Evolutionary conservation across 306 rosid species (phyloP).

Genomic region (Hippophae gyantsensis): DNA sequence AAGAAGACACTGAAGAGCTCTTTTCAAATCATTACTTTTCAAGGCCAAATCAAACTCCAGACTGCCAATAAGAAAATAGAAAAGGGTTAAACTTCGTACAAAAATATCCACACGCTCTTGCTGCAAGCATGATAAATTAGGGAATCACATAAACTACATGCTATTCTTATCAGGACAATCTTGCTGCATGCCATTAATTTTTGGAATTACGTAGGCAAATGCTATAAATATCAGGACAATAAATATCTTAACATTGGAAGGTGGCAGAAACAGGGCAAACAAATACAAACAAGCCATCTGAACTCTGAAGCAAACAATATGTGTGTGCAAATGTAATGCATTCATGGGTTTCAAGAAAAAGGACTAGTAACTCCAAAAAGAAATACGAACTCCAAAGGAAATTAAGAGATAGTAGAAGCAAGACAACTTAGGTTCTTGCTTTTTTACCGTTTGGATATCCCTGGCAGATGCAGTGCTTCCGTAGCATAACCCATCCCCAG

Average conservation of each 20-base stretch:
- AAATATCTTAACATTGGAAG: neutral
- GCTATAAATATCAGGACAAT: too few relatives aligned
- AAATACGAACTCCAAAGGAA: neutral
- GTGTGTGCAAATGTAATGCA: too few relatives aligned
- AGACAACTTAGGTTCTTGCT: neutral
- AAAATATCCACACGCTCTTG: neutral
- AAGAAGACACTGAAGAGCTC: slow-evolving; percentile 98
- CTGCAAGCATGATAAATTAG: slow-evolving; percentile 3
- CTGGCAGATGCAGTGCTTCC: slow-evolving; percentile 96
- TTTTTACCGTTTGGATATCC: slow-evolving; percentile 86
- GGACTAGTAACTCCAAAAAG: neutral
- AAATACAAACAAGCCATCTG: neutral
- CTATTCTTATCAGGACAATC: neutral
- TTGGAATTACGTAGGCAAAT: too few relatives aligned
- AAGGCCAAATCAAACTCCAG: slow-evolving; percentile 97
- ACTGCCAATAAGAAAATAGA: slow-evolving; percentile 31
- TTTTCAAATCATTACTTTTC: slow-evolving; percentile 90
- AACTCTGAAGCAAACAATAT: too few relatives aligned
- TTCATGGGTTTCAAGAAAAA: too few relatives aligned
- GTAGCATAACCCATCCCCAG: slow-evolving; percentile 98
- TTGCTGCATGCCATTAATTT: too few relatives aligned
- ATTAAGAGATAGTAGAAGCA: neutral
- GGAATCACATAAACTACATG: neutral
- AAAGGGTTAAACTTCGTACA: neutral
- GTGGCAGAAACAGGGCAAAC: neutral